A percentile compares a stretch with the other conserved stretches of the same genome.
Conservation (phyloP, 192 early-diverging fungal genomes). For the Haplosporangium gracile region DNA sequence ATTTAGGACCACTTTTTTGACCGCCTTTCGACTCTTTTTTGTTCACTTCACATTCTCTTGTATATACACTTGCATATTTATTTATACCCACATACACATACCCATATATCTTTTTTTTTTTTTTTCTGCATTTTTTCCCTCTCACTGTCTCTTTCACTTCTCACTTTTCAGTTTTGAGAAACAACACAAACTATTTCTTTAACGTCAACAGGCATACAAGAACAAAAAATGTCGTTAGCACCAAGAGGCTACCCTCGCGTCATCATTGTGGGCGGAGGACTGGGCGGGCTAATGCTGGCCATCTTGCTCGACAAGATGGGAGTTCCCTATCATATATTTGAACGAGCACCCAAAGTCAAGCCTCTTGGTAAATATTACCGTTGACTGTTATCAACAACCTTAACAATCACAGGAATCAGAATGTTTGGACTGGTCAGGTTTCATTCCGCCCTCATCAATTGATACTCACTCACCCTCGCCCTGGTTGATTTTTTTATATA, state of each 20-base stretch:
- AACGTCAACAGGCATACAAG: neutral
- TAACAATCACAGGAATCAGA: neutral
- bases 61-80: no score
- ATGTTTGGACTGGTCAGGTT: neutral
- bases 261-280: slow-evolving; percentile 27
- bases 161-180: neutral
- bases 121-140: neutral
- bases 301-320: slow-evolving; percentile 18
- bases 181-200: neutral
- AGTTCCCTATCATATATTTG: slow-evolving; percentile 28
- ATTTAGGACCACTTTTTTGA: no score
- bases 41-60: no score
- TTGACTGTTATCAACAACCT: neutral
- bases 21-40: no score
- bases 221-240: neutral
- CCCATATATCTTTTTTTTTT: neutral
- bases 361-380: slow-evolving; percentile 13
- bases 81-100: no score
- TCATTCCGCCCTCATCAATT: neutral
- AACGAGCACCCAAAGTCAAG: slow-evolving; percentile 1
- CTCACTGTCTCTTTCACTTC: neutral
- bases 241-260: neutral
- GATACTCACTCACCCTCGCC: neutral
- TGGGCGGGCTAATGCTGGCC: slow-evolving; percentile 16
- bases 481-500: neutral